These are phyloP conservation scores for Aspergillus mulundensis DNA, from an alignment of 495 filamentous ascomycete species.

Conservation along the genomic window DNA sequence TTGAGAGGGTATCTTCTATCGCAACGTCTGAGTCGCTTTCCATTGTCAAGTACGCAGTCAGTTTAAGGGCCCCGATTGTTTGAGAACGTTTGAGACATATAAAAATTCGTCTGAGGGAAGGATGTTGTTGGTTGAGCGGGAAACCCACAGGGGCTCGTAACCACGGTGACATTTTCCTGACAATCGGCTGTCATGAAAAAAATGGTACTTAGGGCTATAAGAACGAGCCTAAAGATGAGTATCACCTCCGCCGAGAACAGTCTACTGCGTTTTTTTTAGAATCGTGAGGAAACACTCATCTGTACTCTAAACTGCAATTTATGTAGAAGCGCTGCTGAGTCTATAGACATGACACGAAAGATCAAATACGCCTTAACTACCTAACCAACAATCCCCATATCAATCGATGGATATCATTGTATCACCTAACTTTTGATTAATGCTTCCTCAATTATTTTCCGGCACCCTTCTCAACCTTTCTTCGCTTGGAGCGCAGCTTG, in stretches of 20 bases:
- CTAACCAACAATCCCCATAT: constrained; percentile 15
- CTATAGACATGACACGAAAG: constrained; percentile 8
- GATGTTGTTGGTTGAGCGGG: too few species aligned
- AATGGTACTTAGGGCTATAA: too few species aligned
- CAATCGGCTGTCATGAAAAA: too few species aligned
- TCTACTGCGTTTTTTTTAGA: too few species aligned
- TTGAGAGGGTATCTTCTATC: not conserved
- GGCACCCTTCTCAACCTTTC: constrained; percentile 73
- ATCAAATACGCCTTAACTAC: constrained; percentile 19
- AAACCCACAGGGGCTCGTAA: too few species aligned
- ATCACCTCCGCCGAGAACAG: too few species aligned
- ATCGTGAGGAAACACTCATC: not conserved
- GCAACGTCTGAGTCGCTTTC: not conserved
- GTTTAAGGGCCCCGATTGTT: too few species aligned
- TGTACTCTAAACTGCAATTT: not conserved
- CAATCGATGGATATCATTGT: constrained; percentile 25
- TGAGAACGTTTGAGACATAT: too few species aligned
- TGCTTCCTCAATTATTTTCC: constrained; percentile 24
- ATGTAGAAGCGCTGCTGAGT: constrained; percentile 1
- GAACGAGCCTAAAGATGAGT: too few species aligned
- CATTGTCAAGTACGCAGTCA: not conserved
- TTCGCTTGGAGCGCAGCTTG: constrained; percentile 74
- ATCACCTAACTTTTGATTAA: constrained; percentile 22
- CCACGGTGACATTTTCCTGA: too few species aligned
- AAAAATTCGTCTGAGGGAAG: too few species aligned